These are phyloP conservation scores for Trifolium fragiferum DNA, from an alignment of 306 rosid genomes.

Conservation along the genomic window DNA sequence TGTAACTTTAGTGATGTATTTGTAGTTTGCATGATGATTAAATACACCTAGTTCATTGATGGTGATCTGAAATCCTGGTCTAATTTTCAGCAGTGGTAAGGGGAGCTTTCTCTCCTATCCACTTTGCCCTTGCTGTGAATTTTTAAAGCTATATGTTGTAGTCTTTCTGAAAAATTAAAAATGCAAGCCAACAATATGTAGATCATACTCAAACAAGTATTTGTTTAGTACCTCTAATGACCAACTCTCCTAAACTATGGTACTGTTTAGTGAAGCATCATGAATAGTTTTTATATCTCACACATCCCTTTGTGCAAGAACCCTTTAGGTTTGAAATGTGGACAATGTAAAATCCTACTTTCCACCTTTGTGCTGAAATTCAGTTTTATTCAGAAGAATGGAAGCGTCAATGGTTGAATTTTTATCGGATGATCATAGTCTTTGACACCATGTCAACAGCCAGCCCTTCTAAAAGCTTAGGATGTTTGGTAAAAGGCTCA, in stretches of 20 bases:
- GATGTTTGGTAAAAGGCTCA: neutral
- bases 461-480: constrained; percentile 1
- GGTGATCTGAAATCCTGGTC: constrained; percentile 20
- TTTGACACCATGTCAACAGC: neutral
- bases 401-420: neutral
- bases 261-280: neutral
- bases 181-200: neutral
- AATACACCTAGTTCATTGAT: constrained; percentile 21
- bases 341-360: neutral
- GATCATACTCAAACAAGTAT: neutral
- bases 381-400: neutral
- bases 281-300: neutral
- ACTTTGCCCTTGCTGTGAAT: neutral
- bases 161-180: neutral
- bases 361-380: neutral
- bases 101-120: neutral
- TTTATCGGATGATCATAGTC: neutral
- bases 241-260: neutral
- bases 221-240: neutral
- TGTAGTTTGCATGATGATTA: constrained; percentile 24
- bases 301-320: neutral
- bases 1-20: constrained; percentile 26
- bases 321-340: neutral
- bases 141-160: constrained; percentile 2
- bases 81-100: neutral